A percentile compares a stretch with the other conserved stretches of the same genome.
Evolutionary conservation across 345 rosid genomes (phyloP).

Genomic region (Melaleuca alternifolia): DNA sequence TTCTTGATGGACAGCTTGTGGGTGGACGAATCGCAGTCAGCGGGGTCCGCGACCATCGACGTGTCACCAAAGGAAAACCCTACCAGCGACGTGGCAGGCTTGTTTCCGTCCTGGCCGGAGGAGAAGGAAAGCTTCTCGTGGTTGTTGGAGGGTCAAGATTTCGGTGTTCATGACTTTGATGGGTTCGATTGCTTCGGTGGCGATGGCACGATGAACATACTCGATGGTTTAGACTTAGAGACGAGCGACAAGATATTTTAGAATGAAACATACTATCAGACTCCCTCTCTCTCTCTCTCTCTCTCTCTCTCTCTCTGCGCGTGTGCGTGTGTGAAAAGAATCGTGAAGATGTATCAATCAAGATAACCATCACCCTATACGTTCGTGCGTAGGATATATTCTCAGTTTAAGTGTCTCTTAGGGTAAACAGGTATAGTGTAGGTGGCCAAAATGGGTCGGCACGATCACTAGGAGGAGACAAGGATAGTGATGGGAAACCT

Average conservation of each 20-base stretch:
- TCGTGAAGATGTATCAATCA: neutral
- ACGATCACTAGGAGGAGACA: neutral
- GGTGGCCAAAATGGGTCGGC: neutral
- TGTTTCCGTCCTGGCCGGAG: conserved; percentile 26
- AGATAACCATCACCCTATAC: neutral
- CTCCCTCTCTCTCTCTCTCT: neutral
- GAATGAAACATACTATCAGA: neutral
- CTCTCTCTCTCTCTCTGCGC: neutral
- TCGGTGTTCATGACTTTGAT: conserved; percentile 79
- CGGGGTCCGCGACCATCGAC: conserved; percentile 8
- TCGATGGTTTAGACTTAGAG: conserved; percentile 6
- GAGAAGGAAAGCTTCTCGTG: conserved; percentile 29
- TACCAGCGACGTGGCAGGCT: neutral
- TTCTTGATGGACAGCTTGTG: conserved; percentile 52
- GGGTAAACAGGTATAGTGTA: neutral
- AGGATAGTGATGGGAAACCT: neutral
- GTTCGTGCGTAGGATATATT: neutral
- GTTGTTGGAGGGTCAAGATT: conserved; percentile 74
- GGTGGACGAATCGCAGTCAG: conserved; percentile 32
- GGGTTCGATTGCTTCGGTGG: conserved; percentile 13
- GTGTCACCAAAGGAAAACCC: neutral
- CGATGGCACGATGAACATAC: conserved; percentile 8
- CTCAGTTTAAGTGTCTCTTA: neutral
- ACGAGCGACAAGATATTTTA: conserved; percentile 16
- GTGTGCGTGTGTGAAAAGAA: neutral